A percentile compares a stretch with the other conserved stretches of the same genome.
phyloP scores from a whole-genome alignment of 2,329 filamentous ascomycete species.

The Pseudocercospora pini-densiflorae region DNA sequence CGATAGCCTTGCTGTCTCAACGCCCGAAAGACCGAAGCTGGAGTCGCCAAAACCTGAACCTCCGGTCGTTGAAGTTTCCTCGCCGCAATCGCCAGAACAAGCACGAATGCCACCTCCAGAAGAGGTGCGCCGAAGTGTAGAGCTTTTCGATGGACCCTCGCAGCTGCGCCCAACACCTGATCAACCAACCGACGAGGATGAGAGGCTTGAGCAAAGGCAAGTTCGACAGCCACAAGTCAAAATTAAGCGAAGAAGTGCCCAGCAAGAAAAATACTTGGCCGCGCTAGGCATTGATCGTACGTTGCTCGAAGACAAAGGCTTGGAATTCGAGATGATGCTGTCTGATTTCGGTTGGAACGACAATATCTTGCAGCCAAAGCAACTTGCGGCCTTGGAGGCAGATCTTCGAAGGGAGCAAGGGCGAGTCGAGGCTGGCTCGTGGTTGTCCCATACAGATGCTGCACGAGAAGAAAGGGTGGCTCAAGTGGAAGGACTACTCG shows the following conservation, averaged over 20 bases:
- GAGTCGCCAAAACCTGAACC: conserved; percentile 18
- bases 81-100: conserved; percentile 32
- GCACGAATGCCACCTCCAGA: conserved; percentile 10
- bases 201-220: conserved; percentile 34
- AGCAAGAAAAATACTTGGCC: conserved; percentile 78
- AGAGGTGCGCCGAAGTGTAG: conserved; percentile 20
- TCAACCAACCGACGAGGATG: conserved; percentile 19
- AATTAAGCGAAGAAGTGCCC: conserved; percentile 66
- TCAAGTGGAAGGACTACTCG: conserved; percentile 82
- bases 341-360: conserved; percentile 90
- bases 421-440: conserved; percentile 88
- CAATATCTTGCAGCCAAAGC: conserved; percentile 73
- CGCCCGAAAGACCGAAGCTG: not conserved
- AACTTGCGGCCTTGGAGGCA: conserved; percentile 77
- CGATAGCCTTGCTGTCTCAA: conserved; percentile 4
- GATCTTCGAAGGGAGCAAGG: conserved; percentile 88
- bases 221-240: conserved; percentile 35
- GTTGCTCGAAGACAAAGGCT: conserved; percentile 75
- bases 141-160: conserved; percentile 32
- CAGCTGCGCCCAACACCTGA: conserved; percentile 20
- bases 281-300: conserved; percentile 76
- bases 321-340: conserved; percentile 81
- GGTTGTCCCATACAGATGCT: conserved; percentile 80
- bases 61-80: conserved; percentile 35
- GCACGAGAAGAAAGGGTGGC: conserved; percentile 84